phyloP scores from a whole-genome alignment of 2,329 filamentous ascomycete genomes.

The Colletotrichum nymphaeae region DNA sequence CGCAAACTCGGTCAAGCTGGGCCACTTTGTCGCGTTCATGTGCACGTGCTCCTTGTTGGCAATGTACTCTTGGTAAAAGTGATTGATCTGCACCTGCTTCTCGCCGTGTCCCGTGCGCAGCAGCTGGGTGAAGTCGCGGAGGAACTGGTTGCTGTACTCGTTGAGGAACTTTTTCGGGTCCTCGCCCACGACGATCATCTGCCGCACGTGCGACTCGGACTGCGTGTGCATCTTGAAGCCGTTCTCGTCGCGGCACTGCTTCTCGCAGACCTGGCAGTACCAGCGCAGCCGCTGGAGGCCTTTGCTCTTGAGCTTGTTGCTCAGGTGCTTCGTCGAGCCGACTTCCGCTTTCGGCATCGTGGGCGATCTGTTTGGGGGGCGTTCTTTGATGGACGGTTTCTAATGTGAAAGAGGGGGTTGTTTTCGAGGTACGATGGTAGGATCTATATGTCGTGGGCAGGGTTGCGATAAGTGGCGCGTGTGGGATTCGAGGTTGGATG shows the following conservation, averaged over 20 bases:
- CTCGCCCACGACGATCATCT: slow-evolving; percentile 88
- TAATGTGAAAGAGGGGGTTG: not conserved
- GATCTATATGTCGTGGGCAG: not conserved
- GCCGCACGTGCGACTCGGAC: slow-evolving; percentile 87
- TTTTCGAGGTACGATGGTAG: not conserved
- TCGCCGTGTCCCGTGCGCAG: slow-evolving; percentile 89
- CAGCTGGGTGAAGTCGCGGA: slow-evolving; percentile 80
- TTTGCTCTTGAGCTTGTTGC: slow-evolving; percentile 90
- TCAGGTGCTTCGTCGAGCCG: slow-evolving; percentile 89
- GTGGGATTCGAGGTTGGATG: not conserved
- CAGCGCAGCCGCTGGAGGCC: slow-evolving; percentile 84
- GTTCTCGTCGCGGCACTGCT: slow-evolving; percentile 79
- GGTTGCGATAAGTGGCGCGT: not conserved
- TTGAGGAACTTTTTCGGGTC: slow-evolving; percentile 87
- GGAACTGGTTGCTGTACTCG: slow-evolving; percentile 84
- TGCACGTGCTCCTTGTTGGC: slow-evolving; percentile 88
- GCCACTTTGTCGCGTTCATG: slow-evolving; percentile 94
- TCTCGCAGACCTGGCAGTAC: slow-evolving; percentile 88
- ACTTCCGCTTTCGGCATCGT: slow-evolving; percentile 87
- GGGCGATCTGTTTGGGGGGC: no score
- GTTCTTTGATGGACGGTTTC: not conserved
- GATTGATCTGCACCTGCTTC: slow-evolving; percentile 88
- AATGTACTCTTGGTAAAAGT: slow-evolving; percentile 96
- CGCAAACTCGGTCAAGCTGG: slow-evolving; percentile 87
- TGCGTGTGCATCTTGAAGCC: slow-evolving; percentile 91